Evolutionary conservation across 2,329 filamentous ascomycete genomes (phyloP).

Genomic region (Triangularia setosa): DNA sequence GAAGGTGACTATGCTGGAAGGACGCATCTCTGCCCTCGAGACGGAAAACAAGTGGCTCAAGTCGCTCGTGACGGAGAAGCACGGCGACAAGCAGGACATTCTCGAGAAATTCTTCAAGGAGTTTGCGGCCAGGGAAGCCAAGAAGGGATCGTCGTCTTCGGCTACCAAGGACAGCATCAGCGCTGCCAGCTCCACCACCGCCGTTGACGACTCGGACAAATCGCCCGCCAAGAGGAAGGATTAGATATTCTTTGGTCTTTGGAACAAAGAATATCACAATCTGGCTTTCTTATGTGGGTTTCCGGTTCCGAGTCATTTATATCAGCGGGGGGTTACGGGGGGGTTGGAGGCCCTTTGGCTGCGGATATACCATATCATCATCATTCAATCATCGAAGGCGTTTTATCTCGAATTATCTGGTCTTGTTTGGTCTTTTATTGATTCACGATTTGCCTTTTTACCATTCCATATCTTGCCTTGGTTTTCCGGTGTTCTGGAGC

Average conservation of each 20-base stretch:
- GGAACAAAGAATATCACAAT: not conserved
- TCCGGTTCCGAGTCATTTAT: not conserved
- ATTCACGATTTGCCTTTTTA: not conserved
- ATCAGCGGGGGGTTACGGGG: not conserved
- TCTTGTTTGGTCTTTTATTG: not conserved
- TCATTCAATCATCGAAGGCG: conserved; percentile 11
- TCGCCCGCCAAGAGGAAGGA: conserved; percentile 16
- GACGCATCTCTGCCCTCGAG: conserved; percentile 71
- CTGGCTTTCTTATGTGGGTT: conserved; percentile 2
- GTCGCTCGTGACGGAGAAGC: conserved; percentile 78
- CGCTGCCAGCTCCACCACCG: conserved; percentile 16
- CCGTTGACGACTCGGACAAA: conserved; percentile 11
- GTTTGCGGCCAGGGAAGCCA: conserved; percentile 37
- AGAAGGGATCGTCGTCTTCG: conserved; percentile 8
- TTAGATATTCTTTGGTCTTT: conserved; percentile 5
- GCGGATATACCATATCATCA: conserved; percentile 7
- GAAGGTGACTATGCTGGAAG: conserved; percentile 70
- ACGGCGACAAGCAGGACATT: conserved; percentile 56
- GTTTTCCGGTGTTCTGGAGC: not conserved
- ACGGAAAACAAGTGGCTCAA: conserved; percentile 81
- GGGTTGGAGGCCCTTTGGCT: not conserved
- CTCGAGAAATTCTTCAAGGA: conserved; percentile 51
- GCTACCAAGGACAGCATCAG: conserved; percentile 16
- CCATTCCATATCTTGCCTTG: not conserved
- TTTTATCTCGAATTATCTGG: not conserved